phyloP scores from a whole-genome alignment of 176 grass and related monocot genomes.

The Chloris gayana region DNA sequence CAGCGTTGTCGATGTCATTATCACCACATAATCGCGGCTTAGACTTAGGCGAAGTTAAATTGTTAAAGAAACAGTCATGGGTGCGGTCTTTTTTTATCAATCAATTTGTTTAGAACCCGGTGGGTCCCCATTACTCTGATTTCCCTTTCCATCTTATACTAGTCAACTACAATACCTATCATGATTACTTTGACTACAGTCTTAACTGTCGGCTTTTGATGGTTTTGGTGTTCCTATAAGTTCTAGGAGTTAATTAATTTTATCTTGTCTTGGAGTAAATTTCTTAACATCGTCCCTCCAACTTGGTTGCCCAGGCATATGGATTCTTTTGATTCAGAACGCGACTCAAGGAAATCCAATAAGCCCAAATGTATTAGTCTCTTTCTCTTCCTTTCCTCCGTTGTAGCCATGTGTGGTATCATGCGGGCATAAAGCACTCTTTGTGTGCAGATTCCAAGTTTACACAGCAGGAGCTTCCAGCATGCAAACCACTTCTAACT shows the following conservation, averaged over 20 bases:
- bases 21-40: constrained; percentile 29
- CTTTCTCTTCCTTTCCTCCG: not conserved
- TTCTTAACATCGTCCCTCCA: not conserved
- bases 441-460: constrained; percentile 70
- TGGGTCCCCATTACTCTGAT: constrained; percentile 30
- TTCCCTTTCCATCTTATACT: not conserved
- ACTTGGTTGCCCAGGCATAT: constrained; percentile 34
- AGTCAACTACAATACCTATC: not conserved
- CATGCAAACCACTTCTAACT: constrained; percentile 92
- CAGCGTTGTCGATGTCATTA: constrained; percentile 7
- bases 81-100: constrained; percentile 30
- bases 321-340: constrained; percentile 38
- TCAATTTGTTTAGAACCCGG: constrained; percentile 10
- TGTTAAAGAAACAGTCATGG: not conserved
- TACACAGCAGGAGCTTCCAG: constrained; percentile 93
- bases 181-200: not conserved
- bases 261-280: not conserved
- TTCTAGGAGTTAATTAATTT: not conserved
- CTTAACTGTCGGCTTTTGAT: not conserved
- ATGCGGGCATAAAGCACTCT: not conserved
- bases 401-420: not conserved
- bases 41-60: constrained; percentile 5
- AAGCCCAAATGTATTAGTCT: constrained; percentile 69
- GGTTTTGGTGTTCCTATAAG: too few relatives aligned
- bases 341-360: constrained; percentile 45